Conservation (phyloP, 2,329 filamentous ascomycete genomes). For the Pseudogymnoascus sp. region DNA sequence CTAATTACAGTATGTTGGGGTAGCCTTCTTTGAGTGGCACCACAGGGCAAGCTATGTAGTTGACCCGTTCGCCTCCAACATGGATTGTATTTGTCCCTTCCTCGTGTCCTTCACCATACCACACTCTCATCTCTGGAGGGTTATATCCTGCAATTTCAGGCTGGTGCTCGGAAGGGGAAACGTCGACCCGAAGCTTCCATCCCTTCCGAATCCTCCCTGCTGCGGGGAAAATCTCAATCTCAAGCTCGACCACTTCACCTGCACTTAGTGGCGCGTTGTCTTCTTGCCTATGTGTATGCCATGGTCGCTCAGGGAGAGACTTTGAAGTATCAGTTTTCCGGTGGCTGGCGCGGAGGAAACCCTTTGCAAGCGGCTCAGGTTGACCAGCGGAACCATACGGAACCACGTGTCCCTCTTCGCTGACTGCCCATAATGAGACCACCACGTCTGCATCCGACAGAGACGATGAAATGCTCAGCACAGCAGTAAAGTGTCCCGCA, state of each 20-base stretch:
- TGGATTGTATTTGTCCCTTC: too few relatives aligned
- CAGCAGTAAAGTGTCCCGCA: slow-evolving; percentile 12
- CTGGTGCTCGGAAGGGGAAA: not conserved
- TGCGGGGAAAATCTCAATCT: not conserved
- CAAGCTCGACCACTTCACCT: not conserved
- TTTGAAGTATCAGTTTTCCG: slow-evolving; percentile 9
- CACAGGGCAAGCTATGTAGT: not conserved
- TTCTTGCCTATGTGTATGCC: slow-evolving; percentile 13
- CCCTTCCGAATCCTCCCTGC: not conserved
- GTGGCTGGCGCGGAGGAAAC: slow-evolving; percentile 11
- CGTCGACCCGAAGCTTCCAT: not conserved
- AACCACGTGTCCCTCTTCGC: not conserved
- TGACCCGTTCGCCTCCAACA: not conserved
- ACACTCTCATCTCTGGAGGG: not conserved
- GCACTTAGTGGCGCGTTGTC: slow-evolving; percentile 10
- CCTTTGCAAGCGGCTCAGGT: slow-evolving; percentile 10
- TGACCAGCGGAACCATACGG: slow-evolving; percentile 5
- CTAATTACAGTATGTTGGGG: not conserved
- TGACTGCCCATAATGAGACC: not conserved
- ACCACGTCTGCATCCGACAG: slow-evolving; percentile 11
- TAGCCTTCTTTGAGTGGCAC: not conserved
- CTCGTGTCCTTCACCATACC: not conserved
- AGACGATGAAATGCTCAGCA: slow-evolving; percentile 8
- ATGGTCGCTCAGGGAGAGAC: slow-evolving; percentile 11
- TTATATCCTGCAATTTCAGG: not conserved